Conservation (phyloP, 352 stramenopile species). For the Pythium folliculosum region DNA sequence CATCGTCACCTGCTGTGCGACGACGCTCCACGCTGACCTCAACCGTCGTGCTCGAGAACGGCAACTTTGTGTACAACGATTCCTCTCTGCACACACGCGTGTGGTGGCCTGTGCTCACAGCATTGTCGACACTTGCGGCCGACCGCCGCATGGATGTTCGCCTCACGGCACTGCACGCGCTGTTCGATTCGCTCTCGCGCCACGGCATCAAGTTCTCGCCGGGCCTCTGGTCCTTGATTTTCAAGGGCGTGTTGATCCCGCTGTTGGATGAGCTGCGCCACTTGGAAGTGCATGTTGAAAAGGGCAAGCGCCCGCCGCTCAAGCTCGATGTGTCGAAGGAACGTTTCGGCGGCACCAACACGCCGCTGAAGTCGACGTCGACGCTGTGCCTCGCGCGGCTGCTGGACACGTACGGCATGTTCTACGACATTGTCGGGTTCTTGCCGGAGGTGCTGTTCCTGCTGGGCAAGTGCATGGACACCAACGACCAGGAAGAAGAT, state of each 20-base stretch:
- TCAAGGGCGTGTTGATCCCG: constrained; percentile 85
- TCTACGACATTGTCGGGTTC: constrained; percentile 80
- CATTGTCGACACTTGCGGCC: constrained; percentile 92
- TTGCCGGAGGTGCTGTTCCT: constrained; percentile 77
- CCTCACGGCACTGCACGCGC: constrained; percentile 60
- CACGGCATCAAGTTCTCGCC: constrained; percentile 74
- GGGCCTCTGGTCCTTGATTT: constrained; percentile 81
- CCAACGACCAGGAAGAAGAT: constrained; percentile 65
- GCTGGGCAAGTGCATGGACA: constrained; percentile 79
- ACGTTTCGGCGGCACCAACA: constrained; percentile 10
- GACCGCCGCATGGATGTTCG: constrained; percentile 91
- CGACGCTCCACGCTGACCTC: constrained; percentile 37
- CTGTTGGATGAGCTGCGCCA: constrained; percentile 78
- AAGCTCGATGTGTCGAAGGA: constrained; percentile 47
- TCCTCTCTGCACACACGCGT: constrained; percentile 67
- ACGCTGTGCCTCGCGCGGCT: constrained; percentile 70
- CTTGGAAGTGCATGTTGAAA: constrained; percentile 63
- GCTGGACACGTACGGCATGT: constrained; percentile 73
- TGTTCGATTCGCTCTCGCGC: constrained; percentile 74
- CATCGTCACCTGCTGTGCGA: constrained; percentile 31
- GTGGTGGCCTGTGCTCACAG: constrained; percentile 97
- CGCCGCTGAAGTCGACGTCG: constrained; percentile 45
- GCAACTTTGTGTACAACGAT: constrained; percentile 60
- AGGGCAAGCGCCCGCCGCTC: constrained; percentile 34
- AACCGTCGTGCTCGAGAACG: constrained; percentile 4